Conservation (phyloP, 75 land plant species). For the Chamaecyparis obtusa region DNA sequence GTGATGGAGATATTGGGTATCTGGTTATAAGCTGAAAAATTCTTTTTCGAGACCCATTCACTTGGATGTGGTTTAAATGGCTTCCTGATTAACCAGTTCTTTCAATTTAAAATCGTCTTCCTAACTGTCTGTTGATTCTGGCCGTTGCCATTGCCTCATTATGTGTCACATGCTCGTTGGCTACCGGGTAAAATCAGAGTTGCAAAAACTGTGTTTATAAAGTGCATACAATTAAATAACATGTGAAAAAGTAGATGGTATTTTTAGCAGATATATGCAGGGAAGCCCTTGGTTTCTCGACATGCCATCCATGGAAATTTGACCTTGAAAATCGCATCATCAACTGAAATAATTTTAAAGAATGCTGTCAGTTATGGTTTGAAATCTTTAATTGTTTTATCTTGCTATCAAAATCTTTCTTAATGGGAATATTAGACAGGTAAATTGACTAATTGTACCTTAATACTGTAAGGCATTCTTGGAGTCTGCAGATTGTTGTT, state of each 20-base stretch:
- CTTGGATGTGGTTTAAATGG: not conserved
- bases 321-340: not conserved
- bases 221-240: not conserved
- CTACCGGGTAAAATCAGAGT: too few species aligned
- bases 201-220: not conserved
- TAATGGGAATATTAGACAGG: not conserved
- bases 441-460: not conserved
- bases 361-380: not conserved
- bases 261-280: not conserved
- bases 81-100: not conserved
- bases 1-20: not conserved
- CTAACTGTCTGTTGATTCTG: not conserved
- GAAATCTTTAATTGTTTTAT: not conserved
- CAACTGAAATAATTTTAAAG: not conserved
- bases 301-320: not conserved
- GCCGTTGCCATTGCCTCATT: not conserved
- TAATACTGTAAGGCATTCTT: not conserved
- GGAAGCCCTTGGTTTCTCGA: not conserved
- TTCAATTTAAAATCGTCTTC: not conserved
- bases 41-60: not conserved
- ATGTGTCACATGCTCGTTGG: not conserved
- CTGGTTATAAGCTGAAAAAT: not conserved
- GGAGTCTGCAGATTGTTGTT: not conserved
- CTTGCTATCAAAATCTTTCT: not conserved
- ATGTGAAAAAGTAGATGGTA: not conserved